A percentile compares a stretch with the other conserved stretches of the same genome.
Conservation (phyloP, 2,329 filamentous ascomycete genomes). For the Aspergillus cejpii region DNA sequence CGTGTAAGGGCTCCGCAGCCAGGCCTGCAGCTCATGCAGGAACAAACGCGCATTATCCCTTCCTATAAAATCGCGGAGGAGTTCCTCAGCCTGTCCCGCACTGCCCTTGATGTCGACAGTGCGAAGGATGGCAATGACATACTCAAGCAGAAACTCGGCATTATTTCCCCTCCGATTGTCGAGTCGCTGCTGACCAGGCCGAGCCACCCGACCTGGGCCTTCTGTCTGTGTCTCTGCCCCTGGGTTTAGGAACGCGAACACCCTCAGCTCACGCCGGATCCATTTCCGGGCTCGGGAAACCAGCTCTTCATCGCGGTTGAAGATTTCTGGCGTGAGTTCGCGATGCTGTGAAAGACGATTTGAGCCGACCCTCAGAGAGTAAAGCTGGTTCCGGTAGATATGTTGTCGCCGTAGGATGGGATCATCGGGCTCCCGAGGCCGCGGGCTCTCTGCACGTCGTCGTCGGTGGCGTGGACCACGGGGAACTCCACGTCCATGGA, state of each 20-base stretch:
- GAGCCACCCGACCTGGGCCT: constrained; percentile 13
- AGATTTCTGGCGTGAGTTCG: constrained; percentile 62
- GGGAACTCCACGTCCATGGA: constrained; percentile 5
- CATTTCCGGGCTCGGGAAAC: constrained; percentile 72
- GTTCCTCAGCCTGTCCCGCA: constrained; percentile 68
- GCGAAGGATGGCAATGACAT: constrained; percentile 75
- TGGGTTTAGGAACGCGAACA: constrained; percentile 66
- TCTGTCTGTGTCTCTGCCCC: constrained; percentile 18
- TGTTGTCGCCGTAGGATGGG: constrained; percentile 57
- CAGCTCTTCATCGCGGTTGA: constrained; percentile 59
- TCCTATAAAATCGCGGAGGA: constrained; percentile 73
- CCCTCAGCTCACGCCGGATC: constrained; percentile 74
- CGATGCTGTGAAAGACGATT: constrained; percentile 71
- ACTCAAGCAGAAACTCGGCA: constrained; percentile 78
- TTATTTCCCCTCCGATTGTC: constrained; percentile 54
- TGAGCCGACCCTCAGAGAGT: constrained; percentile 73
- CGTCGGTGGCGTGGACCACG: constrained; percentile 16
- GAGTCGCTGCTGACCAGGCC: constrained; percentile 29
- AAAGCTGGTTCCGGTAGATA: constrained; percentile 66
- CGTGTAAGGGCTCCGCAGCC: constrained; percentile 71
- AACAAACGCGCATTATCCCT: constrained; percentile 66
- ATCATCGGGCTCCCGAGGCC: constrained; percentile 32
- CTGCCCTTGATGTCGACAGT: constrained; percentile 75
- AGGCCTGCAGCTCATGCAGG: constrained; percentile 75
- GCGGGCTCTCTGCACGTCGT: constrained; percentile 19